Base-by-base conservation (phyloP, 2,329 filamentous ascomycete genomes). In the Apiospora koreana region DNA sequence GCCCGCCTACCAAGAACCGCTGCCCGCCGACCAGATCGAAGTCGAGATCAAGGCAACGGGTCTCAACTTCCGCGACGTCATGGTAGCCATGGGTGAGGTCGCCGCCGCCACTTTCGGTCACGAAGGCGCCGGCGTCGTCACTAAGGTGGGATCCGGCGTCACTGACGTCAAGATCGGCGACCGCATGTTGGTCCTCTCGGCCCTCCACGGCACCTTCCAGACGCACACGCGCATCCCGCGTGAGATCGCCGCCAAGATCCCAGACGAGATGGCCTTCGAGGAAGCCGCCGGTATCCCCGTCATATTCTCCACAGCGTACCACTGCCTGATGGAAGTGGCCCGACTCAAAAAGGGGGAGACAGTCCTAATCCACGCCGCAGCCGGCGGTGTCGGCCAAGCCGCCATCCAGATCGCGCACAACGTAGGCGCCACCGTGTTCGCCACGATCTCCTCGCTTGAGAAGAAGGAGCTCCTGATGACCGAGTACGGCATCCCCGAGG, bases 11-110 rank as follows among this genome's bases (percentile, higher is more conserved):
- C 41, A 42, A 35, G 46, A 70, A 1, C 64, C 66, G 18, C 66
- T 72, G 21, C 65, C 67, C n/a, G 66, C 43, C 45, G 71, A 72
- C 48, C 69, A 72, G 67, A 66, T 72, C 28, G 71, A 72, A 23
- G 67, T 72, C 28, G 66, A 70, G 35, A 69, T 72, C 35, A 68
- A 68, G 54, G 71, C 71, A 12, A 68, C 69, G 1, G 71, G 65
- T 18, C 69, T 72, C 66, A 72, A 72, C 66, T 72, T 72, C 66
- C 71, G 71, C 62, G 71, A 72, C 28, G 69, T 72, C 18, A 70
- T 70, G 69, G 69, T 68, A 16, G 66, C 66, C 21, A 72, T 72
- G 71, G 71, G 71, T 69, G 66, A 68, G 21, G 66, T 68, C 10
- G 66, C 66, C 25, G 66, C 66, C 25, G 66, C 66, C 4, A 68